phyloP scores from a whole-genome alignment of 768 basidiomycete species.

The Boletus rubescentipes region DNA sequence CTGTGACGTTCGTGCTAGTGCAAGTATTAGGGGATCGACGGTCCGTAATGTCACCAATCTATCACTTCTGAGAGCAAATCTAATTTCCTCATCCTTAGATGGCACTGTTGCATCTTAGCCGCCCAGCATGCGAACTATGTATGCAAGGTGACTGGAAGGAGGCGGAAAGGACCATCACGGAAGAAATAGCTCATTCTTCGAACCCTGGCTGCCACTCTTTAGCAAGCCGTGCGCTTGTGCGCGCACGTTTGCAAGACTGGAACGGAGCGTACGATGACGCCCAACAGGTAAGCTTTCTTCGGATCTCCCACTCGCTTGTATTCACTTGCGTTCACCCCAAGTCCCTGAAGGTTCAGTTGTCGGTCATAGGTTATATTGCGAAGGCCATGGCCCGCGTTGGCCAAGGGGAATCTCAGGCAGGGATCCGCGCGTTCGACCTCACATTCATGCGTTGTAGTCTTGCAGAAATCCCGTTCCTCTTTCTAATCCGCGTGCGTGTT shows the following conservation, averaged over 20 bases:
- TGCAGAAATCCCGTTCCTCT: slow-evolving; percentile 9
- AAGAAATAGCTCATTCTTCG: slow-evolving; percentile 6
- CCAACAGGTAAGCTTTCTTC: not conserved
- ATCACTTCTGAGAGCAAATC: not conserved
- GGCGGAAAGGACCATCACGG: slow-evolving; percentile 7
- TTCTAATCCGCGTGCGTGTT: slow-evolving; percentile 13
- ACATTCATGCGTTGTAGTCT: slow-evolving; percentile 9
- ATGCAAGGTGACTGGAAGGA: slow-evolving; percentile 3
- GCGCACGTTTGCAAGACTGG: slow-evolving; percentile 10
- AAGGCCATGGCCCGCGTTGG: slow-evolving; percentile 17
- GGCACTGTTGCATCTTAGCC: slow-evolving; percentile 7
- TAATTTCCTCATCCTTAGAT: not conserved
- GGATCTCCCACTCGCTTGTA: not conserved
- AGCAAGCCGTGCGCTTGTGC: slow-evolving; percentile 13
- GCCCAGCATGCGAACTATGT: slow-evolving; percentile 1
- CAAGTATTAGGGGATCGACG: not conserved
- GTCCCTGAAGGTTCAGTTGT: slow-evolving; percentile 13
- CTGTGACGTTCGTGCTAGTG: not conserved
- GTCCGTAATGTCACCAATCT: not conserved
- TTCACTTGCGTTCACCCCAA: not conserved
- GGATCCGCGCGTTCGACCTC: slow-evolving; percentile 16
- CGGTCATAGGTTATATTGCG: slow-evolving; percentile 14
- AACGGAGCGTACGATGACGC: slow-evolving; percentile 8
- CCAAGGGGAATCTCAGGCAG: slow-evolving; percentile 5
- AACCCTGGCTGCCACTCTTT: not conserved